phyloP scores from a whole-genome alignment of 2,329 filamentous ascomycete genomes.

The Fusarium dimerum region DNA sequence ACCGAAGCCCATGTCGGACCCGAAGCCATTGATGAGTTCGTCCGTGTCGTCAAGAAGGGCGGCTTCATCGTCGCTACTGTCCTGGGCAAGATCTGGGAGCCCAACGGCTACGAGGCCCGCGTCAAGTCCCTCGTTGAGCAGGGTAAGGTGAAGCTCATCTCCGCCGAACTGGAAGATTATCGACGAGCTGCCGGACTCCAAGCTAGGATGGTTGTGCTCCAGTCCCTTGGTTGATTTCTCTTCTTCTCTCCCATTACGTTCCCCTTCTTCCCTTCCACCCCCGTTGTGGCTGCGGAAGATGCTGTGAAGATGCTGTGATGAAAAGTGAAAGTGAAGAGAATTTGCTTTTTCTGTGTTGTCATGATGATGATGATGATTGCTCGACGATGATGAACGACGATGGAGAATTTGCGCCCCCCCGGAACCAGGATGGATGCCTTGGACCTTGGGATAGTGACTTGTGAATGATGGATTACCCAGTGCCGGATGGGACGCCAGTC shows the following conservation, averaged over 20 bases:
- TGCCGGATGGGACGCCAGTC: background rate
- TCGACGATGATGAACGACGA: background rate
- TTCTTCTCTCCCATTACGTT: background rate
- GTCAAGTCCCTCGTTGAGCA: slow-evolving; percentile 33
- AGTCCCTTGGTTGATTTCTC: slow-evolving; percentile 1
- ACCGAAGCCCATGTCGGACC: slow-evolving; percentile 58
- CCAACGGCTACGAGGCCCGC: slow-evolving; percentile 47
- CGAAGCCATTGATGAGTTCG: slow-evolving; percentile 48
- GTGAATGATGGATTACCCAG: too few relatives aligned
- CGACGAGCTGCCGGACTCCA: slow-evolving; percentile 32
- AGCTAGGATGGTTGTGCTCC: slow-evolving; percentile 34
- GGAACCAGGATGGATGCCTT: background rate
- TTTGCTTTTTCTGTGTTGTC: background rate
- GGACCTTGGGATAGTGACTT: too few relatives aligned
- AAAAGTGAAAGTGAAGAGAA: background rate
- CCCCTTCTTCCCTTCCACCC: background rate
- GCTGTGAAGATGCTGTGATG: background rate
- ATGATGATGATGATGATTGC: background rate
- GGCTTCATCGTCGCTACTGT: slow-evolving; percentile 54
- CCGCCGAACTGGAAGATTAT: slow-evolving; percentile 34
- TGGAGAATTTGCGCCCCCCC: background rate
- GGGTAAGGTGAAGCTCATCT: slow-evolving; percentile 31
- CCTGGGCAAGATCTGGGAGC: slow-evolving; percentile 50
- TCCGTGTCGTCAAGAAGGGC: slow-evolving; percentile 46
- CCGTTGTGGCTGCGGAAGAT: background rate